phyloP scores from a whole-genome alignment of 139 green algal genomes.

The Limnomonas spitsbergensis region DNA sequence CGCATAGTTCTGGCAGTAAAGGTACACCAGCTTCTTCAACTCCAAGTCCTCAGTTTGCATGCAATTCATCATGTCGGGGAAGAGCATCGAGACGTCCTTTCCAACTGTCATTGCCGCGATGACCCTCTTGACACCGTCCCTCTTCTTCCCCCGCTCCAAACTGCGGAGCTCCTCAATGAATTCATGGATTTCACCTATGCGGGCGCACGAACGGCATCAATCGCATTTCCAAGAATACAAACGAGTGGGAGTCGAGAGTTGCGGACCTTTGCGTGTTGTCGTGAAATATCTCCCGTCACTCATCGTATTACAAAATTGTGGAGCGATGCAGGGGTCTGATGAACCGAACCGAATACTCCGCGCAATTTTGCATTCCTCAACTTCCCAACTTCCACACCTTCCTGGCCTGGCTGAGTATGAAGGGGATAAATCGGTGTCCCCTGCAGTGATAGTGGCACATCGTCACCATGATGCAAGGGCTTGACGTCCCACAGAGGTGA shows the following conservation, averaged over 20 bases:
- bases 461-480: no score
- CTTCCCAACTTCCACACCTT: no score
- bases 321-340: no score
- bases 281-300: slow-evolving; percentile 69
- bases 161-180: slow-evolving; percentile 81
- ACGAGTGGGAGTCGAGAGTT: background rate
- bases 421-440: no score
- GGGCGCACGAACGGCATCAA: background rate
- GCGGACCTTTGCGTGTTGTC: slow-evolving; percentile 89
- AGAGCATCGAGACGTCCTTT: slow-evolving; percentile 93
- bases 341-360: no score
- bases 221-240: background rate
- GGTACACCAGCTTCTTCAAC: slow-evolving; percentile 95
- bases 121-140: slow-evolving; percentile 97
- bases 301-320: no score
- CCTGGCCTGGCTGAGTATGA: no score
- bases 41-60: slow-evolving; percentile 88
- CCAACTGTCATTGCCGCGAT: slow-evolving; percentile 98
- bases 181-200: background rate
- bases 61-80: slow-evolving; percentile 96
- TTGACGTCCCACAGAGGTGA: no score
- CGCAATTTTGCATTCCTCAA: no score
- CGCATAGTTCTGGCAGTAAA: slow-evolving; percentile 99
- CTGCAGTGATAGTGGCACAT: no score
- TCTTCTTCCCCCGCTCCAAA: slow-evolving; percentile 85